Conservation (phyloP, 345 rosid species). For the Salix arbutifolia region DNA sequence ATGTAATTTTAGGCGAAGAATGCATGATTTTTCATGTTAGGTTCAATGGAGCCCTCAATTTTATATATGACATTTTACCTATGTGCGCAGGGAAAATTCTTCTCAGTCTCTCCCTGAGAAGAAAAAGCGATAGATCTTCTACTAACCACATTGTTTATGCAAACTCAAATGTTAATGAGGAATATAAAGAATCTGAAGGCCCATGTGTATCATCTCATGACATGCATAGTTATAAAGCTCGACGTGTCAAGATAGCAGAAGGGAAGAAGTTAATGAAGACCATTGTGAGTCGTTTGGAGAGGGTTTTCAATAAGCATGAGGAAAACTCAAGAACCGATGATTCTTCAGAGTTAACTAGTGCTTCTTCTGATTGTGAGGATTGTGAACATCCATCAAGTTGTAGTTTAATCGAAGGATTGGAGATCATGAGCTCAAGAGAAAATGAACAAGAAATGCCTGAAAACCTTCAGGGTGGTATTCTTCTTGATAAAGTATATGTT, state of each 20-base stretch:
- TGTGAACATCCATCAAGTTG: conserved; percentile 34
- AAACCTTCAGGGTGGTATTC: conserved; percentile 66
- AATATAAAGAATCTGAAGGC: conserved; percentile 31
- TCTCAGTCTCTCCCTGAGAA: conserved; percentile 51
- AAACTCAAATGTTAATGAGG: conserved; percentile 32
- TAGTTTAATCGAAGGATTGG: conserved; percentile 64
- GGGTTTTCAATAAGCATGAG: conserved; percentile 54
- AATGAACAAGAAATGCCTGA: conserved; percentile 54
- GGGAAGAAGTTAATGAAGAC: conserved; percentile 64
- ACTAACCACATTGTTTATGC: conserved; percentile 22
- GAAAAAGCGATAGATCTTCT: conserved; percentile 35
- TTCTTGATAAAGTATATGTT: conserved; percentile 52
- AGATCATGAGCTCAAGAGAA: conserved; percentile 45
- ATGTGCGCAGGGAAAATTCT: conserved; percentile 69
- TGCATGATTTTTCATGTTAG: neutral
- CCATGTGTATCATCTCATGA: conserved; percentile 26
- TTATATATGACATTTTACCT: neutral
- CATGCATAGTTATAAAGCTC: conserved; percentile 32
- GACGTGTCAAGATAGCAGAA: conserved; percentile 37
- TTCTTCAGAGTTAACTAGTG: conserved; percentile 37
- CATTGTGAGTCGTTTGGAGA: conserved; percentile 47
- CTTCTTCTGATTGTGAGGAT: conserved; percentile 60
- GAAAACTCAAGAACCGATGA: conserved; percentile 39
- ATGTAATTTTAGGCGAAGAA: too few species aligned
- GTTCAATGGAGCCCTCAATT: neutral